phyloP scores from a whole-genome alignment of 2,329 filamentous ascomycete species.

The Zopfia rhizophila region DNA sequence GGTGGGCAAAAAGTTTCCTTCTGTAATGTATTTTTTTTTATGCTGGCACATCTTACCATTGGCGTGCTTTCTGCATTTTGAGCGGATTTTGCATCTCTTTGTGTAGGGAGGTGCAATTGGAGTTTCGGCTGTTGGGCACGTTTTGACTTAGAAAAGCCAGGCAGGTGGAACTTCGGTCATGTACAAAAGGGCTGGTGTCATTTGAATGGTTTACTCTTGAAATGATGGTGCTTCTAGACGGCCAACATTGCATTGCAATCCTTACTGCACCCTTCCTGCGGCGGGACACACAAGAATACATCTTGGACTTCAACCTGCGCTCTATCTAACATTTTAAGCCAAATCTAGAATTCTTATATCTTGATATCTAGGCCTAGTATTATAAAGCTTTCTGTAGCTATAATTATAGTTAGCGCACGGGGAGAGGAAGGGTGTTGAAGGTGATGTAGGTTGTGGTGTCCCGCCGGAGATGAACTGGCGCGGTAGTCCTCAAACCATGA shows the following conservation, averaged over 20 bases:
- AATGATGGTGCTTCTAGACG: slow-evolving; percentile 28
- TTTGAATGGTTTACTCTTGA: slow-evolving; percentile 11
- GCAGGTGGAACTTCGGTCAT: slow-evolving; percentile 26
- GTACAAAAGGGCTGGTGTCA: slow-evolving; percentile 41
- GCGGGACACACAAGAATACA: too few species aligned
- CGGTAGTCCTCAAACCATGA: slow-evolving; percentile 12
- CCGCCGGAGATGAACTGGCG: too few species aligned
- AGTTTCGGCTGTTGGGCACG: slow-evolving; percentile 3
- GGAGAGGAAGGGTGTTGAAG: too few species aligned
- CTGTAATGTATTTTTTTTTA: slow-evolving; percentile 41
- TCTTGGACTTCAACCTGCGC: too few species aligned
- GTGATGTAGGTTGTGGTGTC: too few species aligned
- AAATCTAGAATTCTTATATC: too few species aligned
- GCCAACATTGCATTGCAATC: slow-evolving; percentile 15
- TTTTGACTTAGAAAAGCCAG: slow-evolving; percentile 6
- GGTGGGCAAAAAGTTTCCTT: slow-evolving; percentile 37
- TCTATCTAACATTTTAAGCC: too few species aligned
- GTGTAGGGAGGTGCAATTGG: slow-evolving; percentile 13
- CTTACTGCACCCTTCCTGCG: too few species aligned
- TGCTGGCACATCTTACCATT: slow-evolving; percentile 32
- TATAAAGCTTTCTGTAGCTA: too few species aligned
- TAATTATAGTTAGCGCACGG: too few species aligned
- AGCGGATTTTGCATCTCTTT: slow-evolving; percentile 43
- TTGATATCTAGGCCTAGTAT: too few species aligned
- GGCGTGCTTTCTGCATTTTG: slow-evolving; percentile 42